A percentile compares a stretch with the other conserved stretches of the same genome.
These are phyloP conservation scores for Neurospora sp. DNA, from an alignment of 495 filamentous ascomycete species.

Conservation along the genomic window DNA sequence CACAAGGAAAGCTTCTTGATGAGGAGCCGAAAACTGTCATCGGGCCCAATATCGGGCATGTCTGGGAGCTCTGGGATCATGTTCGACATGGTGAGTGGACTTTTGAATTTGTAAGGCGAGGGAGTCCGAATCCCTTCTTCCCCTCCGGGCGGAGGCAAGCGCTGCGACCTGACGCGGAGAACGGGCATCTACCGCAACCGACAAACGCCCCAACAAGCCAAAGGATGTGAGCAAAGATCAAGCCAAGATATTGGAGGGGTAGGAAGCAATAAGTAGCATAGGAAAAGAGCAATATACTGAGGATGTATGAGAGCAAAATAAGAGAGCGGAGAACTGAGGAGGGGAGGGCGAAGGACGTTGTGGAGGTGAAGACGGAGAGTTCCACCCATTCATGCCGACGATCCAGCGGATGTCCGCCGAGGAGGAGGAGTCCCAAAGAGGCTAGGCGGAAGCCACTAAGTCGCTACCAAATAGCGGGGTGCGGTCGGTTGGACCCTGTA, in stretches of 20 bases:
- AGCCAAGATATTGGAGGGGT: background rate
- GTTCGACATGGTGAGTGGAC: constrained; percentile 8
- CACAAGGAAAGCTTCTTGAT: constrained; percentile 60
- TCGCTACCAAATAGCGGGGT: background rate
- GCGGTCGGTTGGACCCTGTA: background rate
- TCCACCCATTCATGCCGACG: background rate
- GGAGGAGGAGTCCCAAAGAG: background rate
- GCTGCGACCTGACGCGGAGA: constrained; percentile 35
- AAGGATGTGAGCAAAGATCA: background rate
- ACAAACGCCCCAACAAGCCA: background rate
- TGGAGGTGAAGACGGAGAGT: background rate
- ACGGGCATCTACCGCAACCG: constrained; percentile 23
- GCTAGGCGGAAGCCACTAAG: background rate
- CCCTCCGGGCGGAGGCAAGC: constrained; percentile 6
- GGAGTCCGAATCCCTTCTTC: constrained; percentile 16
- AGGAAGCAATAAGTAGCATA: background rate
- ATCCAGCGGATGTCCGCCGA: background rate
- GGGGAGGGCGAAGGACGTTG: background rate
- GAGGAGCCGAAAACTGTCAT: constrained; percentile 56
- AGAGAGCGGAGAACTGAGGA: background rate
- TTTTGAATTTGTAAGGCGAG: constrained; percentile 11
- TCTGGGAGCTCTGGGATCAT: constrained; percentile 14
- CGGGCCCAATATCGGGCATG: constrained; percentile 51
- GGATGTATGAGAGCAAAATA: background rate
- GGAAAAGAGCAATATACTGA: background rate